These are phyloP conservation scores for Lactarius tabidus DNA, from an alignment of 768 basidiomycete genomes.

Conservation along the genomic window DNA sequence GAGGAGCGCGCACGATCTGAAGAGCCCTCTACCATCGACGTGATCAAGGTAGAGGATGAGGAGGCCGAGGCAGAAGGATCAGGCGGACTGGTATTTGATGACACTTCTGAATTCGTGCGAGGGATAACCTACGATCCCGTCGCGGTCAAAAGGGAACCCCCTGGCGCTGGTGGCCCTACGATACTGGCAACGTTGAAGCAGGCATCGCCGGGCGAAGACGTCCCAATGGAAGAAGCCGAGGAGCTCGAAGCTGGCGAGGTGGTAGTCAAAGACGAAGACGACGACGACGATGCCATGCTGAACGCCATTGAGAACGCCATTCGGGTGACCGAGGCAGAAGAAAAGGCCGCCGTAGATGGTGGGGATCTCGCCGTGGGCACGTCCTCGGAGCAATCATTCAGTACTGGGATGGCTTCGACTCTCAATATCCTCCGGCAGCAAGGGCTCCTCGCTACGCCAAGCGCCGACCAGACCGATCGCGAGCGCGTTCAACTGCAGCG, in stretches of 20 bases:
- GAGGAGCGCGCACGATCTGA: slow-evolving; percentile 56
- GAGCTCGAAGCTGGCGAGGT: slow-evolving; percentile 80
- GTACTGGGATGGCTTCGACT: slow-evolving; percentile 83
- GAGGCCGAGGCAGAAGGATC: slow-evolving; percentile 44
- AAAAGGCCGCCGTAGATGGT: slow-evolving; percentile 36
- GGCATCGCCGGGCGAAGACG: slow-evolving; percentile 54
- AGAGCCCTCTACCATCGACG: slow-evolving; percentile 36
- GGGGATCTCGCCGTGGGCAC: slow-evolving; percentile 52
- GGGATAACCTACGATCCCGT: slow-evolving; percentile 67
- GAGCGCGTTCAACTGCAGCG: slow-evolving; percentile 80
- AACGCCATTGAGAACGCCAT: slow-evolving; percentile 70
- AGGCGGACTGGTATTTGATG: slow-evolving; percentile 81
- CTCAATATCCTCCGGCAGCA: slow-evolving; percentile 86
- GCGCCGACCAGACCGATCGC: slow-evolving; percentile 63
- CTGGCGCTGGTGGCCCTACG: slow-evolving; percentile 24
- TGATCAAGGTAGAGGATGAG: slow-evolving; percentile 48
- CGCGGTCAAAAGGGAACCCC: slow-evolving; percentile 34
- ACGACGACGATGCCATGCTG: slow-evolving; percentile 71
- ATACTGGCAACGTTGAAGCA: slow-evolving; percentile 19
- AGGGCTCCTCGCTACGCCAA: slow-evolving; percentile 71
- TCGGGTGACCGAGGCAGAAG: slow-evolving; percentile 57
- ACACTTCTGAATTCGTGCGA: slow-evolving; percentile 95
- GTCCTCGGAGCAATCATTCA: slow-evolving; percentile 72
- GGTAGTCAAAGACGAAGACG: slow-evolving; percentile 73
- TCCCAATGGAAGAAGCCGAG: slow-evolving; percentile 48